These are phyloP conservation scores for Herpetospermum pedunculosum DNA, from an alignment of 306 rosid genomes.

Conservation along the genomic window DNA sequence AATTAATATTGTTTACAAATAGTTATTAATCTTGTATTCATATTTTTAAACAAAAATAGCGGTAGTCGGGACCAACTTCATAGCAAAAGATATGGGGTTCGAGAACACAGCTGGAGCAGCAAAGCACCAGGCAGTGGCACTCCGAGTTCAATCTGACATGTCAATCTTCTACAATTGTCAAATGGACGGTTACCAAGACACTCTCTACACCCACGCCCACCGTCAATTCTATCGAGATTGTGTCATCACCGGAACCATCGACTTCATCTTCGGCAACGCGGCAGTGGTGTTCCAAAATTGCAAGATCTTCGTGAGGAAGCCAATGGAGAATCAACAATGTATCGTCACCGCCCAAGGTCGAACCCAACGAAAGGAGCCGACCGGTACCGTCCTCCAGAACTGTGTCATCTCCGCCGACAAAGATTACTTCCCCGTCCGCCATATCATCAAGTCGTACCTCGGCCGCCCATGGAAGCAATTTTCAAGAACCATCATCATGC, in stretches of 20 bases:
- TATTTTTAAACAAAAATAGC: constrained; percentile 24
- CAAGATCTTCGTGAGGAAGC: constrained; percentile 33
- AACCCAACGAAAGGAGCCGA: constrained; percentile 8
- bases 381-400: constrained; percentile 35
- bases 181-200: constrained; percentile 45
- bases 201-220: constrained; percentile 37
- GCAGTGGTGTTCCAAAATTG: constrained; percentile 46
- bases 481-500: constrained; percentile 51
- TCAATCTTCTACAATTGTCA: constrained; percentile 37
- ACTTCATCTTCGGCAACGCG: constrained; percentile 38
- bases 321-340: constrained; percentile 25
- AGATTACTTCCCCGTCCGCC: neutral
- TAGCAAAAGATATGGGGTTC: constrained; percentile 44
- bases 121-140: constrained; percentile 45
- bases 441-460: constrained; percentile 20
- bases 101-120: constrained; percentile 42
- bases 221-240: constrained; percentile 51
- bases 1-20: no score
- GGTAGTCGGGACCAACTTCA: constrained; percentile 44
- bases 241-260: constrained; percentile 37
- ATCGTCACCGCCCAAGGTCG: constrained; percentile 59
- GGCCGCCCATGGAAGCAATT: constrained; percentile 62
- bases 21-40: no score
- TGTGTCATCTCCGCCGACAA: constrained; percentile 40
- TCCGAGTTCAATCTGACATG: constrained; percentile 32